These are phyloP conservation scores for Silybum marianum DNA, from an alignment of 129 eudicot species.

Conservation along the genomic window DNA sequence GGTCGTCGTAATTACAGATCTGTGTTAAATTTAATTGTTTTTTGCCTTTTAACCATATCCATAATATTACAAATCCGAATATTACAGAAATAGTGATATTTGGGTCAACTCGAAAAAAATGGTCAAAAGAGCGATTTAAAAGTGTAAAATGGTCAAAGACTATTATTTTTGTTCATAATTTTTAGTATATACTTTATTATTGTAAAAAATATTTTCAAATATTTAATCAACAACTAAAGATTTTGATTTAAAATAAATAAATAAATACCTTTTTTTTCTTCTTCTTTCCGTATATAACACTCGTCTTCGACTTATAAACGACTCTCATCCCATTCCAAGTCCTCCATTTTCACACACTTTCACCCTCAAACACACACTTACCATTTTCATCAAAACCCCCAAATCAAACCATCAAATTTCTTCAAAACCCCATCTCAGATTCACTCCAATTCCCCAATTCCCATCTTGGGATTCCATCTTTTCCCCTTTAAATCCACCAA, in stretches of 20 bases:
- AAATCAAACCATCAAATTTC: background rate
- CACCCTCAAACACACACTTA: constrained; percentile 15
- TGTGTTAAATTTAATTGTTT: too few species aligned
- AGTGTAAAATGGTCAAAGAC: too few species aligned
- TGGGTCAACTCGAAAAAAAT: too few species aligned
- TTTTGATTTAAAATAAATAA: background rate
- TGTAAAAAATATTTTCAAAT: background rate
- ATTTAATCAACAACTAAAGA: background rate
- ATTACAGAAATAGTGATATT: too few species aligned
- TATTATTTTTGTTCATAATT: too few species aligned
- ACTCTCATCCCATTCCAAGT: constrained; percentile 1
- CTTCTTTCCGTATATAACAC: constrained; percentile 18
- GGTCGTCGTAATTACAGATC: too few species aligned
- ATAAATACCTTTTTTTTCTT: background rate
- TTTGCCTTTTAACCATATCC: too few species aligned
- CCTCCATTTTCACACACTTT: constrained; percentile 22
- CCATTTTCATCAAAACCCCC: background rate
- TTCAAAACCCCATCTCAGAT: constrained; percentile 16
- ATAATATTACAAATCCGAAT: too few species aligned
- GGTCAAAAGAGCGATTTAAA: too few species aligned
- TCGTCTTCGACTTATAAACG: background rate
- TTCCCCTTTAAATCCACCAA: background rate
- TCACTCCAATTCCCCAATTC: background rate
- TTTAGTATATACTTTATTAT: too few species aligned
- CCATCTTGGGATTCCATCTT: constrained; percentile 2